Conservation (phyloP, 2,329 filamentous ascomycete genomes). For the Calonectria ilicicola region DNA sequence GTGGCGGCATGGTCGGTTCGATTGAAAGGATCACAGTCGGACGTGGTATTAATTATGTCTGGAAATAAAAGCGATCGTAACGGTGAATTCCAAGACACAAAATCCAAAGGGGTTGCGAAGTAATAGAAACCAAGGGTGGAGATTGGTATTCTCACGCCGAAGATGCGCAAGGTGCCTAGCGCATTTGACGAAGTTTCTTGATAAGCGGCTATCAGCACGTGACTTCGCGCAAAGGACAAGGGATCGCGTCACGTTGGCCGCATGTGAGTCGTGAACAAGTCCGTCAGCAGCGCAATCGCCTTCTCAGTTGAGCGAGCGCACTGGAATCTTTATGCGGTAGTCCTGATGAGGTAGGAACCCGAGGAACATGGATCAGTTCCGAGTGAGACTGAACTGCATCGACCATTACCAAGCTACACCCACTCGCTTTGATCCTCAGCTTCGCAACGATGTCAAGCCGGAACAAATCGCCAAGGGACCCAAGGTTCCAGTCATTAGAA, state of each 20-base stretch:
- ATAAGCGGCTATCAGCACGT: conserved; percentile 42
- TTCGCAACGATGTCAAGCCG: conserved; percentile 73
- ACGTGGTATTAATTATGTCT: background rate
- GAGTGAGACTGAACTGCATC: conserved; percentile 93
- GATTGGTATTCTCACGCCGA: background rate
- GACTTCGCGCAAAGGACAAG: conserved; percentile 36
- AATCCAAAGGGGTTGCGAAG: background rate
- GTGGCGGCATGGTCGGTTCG: conserved; percentile 29
- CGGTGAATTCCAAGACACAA: background rate
- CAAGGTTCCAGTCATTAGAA: conserved; percentile 85
- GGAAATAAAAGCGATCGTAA: no score
- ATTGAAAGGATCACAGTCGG: conserved; percentile 31
- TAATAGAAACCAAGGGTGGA: background rate
- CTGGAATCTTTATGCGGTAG: background rate
- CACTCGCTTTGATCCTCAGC: conserved; percentile 82
- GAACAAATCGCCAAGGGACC: conserved; percentile 73
- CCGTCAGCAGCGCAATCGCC: background rate
- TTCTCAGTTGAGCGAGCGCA: background rate
- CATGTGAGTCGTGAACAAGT: background rate
- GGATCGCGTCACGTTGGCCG: background rate
- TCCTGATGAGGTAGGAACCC: conserved; percentile 32
- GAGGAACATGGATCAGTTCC: conserved; percentile 74
- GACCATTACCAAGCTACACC: conserved; percentile 91
- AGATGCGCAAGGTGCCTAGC: background rate
- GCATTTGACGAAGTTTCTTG: background rate